Evolutionary conservation across 306 rosid genomes (phyloP), one percentile per base, ranked within the genome.

Genomic region (Benincasa hispida): DNA sequence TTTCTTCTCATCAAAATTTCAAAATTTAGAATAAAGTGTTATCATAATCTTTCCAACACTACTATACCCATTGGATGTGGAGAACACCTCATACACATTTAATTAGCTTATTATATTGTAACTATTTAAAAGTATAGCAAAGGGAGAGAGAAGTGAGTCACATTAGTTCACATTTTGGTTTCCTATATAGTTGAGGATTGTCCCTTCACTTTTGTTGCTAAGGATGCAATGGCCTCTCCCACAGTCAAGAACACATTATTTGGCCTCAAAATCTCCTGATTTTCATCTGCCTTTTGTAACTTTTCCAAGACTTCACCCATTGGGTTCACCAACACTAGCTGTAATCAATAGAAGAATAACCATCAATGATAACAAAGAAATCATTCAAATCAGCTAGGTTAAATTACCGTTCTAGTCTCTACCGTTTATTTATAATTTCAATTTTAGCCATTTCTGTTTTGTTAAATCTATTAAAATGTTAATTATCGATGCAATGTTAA

Each of bases 241-340:
- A 89, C 89, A 4, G 98, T 83, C 83, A 94, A 53, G 84, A 83
- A 94, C 34, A 94, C 91, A 62, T 47, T 78, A 19, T 90, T 85
- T 14, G 82, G 59, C 84, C 47, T 79, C 68, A 81, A 55, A 13
- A 87, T 66, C 10, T 89, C 90, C 0, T 77, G 63, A 25, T 72
- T 83, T 79, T 79, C 87, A 76, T 89, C 88, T 72, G 87, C 89
- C 73, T 72, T 87, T 60, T 72, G 81, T 76, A 94, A 66, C 84
- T 89, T 94, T 10, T 83, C 93, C 41, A 94, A 35, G 13, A 91
- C 95, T 75, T 90, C 98, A n/a, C 92, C 89, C 84, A 91, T 55
- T 65, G 98, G 98, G 61, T 94, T 91, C 90, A 91, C 98, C 89
- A 94, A 75, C 76, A 88, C 89, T 58, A 94, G 84, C 98, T 94